Base-by-base conservation (phyloP, 257 asterid genomes). In the Nicotiana sylvestris region DNA sequence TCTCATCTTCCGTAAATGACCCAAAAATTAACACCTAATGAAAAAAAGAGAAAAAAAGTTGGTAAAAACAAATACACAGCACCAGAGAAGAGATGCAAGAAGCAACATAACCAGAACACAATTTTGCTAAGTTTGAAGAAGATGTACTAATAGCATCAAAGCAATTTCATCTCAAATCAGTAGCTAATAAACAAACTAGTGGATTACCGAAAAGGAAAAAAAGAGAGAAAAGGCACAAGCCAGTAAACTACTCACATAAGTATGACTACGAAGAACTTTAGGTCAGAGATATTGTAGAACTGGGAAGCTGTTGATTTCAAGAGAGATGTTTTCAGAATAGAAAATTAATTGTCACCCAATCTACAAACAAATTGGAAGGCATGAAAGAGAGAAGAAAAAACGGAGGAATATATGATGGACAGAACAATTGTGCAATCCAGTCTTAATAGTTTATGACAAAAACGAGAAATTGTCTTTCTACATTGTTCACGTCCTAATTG, bases 1-100 rank as follows among this genome's bases (percentile, higher is more conserved):
- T 81, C 88, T 93, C 97, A 58, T 93, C 96, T 86, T 92, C 96
- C 21, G 97, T 90, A 85, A 93, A 93, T 77, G 97, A 92, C 82
- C 97, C 97, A 87, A 92, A 93, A 81, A 89, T 86, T 78, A 93
- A 72, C 88, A 91, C 89, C 97, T 93, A 90, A 85, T 82, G 81
- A 81, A 16, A 81, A 51, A 69, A 66, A 53, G 55, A 32, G 0
- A 66, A 30, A 51, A n/a, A 21, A 1, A 66, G 3, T 66, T 30
- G 33, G 65, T 51, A 46, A 81, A 21, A 74, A 43, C 80, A 51
- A 51, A 76, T 76, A 76, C 16, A 51, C 15, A 27, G n/a, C 21
- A 39, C 18, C 60, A n/a, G 37, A 72, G 11, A 72, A 76, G 43
- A 76, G 46, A 76, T 16, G 80, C 64, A 76, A 27, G 80, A 76